Evolutionary conservation across 1,139 yeast species (phyloP).

Genomic region (Geotrichum carabidarum): DNA sequence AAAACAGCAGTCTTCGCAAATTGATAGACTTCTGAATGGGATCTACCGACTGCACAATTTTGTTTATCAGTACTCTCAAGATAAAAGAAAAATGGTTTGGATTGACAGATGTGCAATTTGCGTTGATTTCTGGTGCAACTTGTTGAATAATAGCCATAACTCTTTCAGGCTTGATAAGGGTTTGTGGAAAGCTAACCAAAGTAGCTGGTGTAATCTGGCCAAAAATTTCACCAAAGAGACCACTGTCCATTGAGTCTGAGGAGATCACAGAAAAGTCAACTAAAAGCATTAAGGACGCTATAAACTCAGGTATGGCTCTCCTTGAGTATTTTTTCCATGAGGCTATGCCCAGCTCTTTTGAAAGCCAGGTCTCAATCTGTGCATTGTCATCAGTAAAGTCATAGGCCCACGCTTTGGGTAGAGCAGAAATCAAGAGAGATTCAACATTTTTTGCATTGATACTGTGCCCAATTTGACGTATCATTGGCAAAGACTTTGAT

Average conservation of each 20-base stretch:
- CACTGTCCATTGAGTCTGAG: not conserved
- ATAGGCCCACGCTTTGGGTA: constrained; percentile 11
- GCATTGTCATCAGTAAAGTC: constrained; percentile 4
- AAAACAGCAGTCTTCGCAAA: constrained; percentile 13
- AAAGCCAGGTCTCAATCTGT: constrained; percentile 3
- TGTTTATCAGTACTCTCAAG: constrained; percentile 8
- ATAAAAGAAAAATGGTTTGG: constrained; percentile 2
- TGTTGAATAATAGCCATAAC: not conserved
- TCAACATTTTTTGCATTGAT: not conserved
- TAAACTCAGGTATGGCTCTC: constrained; percentile 1
- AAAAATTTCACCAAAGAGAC: constrained; percentile 7
- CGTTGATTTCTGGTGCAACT: not conserved
- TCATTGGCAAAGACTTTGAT: not conserved
- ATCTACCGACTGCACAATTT: constrained; percentile 11
- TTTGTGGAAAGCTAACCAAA: constrained; percentile 11
- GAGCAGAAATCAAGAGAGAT: not conserved
- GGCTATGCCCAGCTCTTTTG: constrained; percentile 1
- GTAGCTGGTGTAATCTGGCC: not conserved
- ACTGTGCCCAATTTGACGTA: constrained; percentile 4
- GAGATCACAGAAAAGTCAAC: constrained; percentile 11
- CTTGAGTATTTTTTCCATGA: constrained; percentile 7
- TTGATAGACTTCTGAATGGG: constrained; percentile 18
- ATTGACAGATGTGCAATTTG: not conserved
- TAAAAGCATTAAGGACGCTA: constrained; percentile 9
- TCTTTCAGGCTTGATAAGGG: constrained; percentile 2